Evolutionary conservation across 768 basidiomycete species (phyloP).

Genomic region (Rubroboletus satanas): DNA sequence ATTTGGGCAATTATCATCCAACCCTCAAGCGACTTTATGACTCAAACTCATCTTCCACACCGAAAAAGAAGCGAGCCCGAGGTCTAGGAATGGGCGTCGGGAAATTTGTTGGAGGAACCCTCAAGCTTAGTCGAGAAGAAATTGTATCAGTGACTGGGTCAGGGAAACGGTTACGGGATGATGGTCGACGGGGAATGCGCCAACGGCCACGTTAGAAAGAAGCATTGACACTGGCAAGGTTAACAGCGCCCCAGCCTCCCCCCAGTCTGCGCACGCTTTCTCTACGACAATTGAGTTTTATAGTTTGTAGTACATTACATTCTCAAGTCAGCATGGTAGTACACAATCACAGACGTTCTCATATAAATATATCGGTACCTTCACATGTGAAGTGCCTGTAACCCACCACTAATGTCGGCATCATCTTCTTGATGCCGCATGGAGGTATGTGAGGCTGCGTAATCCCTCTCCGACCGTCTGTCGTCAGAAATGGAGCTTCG

Average conservation of each 20-base stretch:
- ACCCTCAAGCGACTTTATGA: conserved; percentile 66
- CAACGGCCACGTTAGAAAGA: conserved; percentile 7
- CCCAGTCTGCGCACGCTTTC: neutral
- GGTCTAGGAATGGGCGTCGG: conserved; percentile 81
- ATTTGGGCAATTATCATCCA: conserved; percentile 82
- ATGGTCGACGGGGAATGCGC: neutral
- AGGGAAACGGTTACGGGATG: conserved; percentile 2
- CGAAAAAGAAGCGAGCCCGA: conserved; percentile 48
- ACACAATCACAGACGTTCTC: conserved; percentile 1
- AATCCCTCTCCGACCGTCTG: conserved; percentile 22
- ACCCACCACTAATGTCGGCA: conserved; percentile 20
- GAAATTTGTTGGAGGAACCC: conserved; percentile 63
- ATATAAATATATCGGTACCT: conserved; percentile 3
- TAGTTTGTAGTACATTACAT: conserved; percentile 1
- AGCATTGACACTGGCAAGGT: no score
- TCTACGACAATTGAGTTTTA: neutral
- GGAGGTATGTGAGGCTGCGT: conserved; percentile 15
- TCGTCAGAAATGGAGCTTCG: conserved; percentile 25
- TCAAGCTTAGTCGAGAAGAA: conserved; percentile 63
- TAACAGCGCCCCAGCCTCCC: neutral
- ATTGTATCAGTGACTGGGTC: conserved; percentile 39
- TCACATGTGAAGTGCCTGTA: conserved; percentile 26
- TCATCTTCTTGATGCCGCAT: conserved; percentile 18
- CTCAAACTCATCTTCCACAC: conserved; percentile 23
- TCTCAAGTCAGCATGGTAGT: conserved; percentile 1